phyloP scores from a whole-genome alignment of 176 grass and related monocot genomes.

The Dactylis glomerata region DNA sequence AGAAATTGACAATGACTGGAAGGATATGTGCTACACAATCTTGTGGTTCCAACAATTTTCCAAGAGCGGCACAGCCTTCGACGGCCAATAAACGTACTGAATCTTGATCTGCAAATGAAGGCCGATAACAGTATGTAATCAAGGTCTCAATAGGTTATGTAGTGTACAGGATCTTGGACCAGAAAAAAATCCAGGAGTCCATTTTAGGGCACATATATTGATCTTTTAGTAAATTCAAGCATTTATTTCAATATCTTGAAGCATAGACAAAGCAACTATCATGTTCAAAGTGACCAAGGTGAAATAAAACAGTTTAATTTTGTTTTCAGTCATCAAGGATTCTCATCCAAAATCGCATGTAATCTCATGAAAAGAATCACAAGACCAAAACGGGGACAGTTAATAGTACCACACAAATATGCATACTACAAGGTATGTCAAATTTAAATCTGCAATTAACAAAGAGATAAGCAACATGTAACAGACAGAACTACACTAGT shows the following conservation, averaged over 20 bases:
- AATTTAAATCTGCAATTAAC: background rate
- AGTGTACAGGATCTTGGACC: background rate
- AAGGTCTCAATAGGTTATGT: background rate
- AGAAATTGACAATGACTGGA: conserved; percentile 87
- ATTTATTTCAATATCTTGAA: background rate
- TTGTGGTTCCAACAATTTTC: conserved; percentile 88
- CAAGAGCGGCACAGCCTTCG: conserved; percentile 93
- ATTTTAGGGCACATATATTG: background rate
- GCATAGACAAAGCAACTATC: background rate
- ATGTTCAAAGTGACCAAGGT: background rate
- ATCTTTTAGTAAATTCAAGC: background rate
- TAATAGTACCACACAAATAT: background rate
- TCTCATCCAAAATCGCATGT: background rate
- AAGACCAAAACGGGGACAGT: background rate
- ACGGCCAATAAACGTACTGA: conserved; percentile 90
- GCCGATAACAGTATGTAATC: background rate
- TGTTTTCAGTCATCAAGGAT: background rate
- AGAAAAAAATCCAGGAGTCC: background rate
- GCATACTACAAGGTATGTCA: conserved; percentile 3
- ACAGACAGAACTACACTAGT: background rate
- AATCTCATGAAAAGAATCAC: background rate
- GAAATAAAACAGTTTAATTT: background rate
- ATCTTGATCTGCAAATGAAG: conserved; percentile 81
- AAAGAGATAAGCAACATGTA: background rate
- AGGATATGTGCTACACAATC: conserved; percentile 92